These are phyloP conservation scores for Eutrema japonicum DNA, from an alignment of 345 rosid species.

Conservation along the genomic window DNA sequence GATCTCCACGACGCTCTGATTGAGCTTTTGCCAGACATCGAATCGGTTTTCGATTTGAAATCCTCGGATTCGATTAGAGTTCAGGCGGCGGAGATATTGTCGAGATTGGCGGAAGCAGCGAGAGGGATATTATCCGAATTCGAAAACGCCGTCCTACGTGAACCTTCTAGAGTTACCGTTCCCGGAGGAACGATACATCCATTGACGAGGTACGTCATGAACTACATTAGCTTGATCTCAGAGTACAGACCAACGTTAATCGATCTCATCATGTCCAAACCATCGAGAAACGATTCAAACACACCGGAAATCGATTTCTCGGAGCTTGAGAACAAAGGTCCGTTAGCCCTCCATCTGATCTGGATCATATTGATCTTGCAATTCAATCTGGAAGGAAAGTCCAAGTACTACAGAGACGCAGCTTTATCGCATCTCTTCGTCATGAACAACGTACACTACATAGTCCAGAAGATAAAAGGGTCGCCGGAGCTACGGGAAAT, in stretches of 20 bases:
- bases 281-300: slow-evolving; percentile 75
- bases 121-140: slow-evolving; percentile 91
- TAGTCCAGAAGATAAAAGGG: slow-evolving; percentile 82
- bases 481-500: slow-evolving; percentile 81
- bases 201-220: slow-evolving; percentile 96
- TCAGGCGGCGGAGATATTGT: slow-evolving; percentile 91
- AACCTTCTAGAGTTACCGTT: slow-evolving; percentile 78
- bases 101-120: slow-evolving; percentile 89
- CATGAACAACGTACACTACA: slow-evolving; percentile 95
- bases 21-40: slow-evolving; percentile 81
- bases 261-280: slow-evolving; percentile 87
- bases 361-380: slow-evolving; percentile 88
- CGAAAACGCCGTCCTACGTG: slow-evolving; percentile 81
- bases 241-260: slow-evolving; percentile 86
- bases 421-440: slow-evolving; percentile 78
- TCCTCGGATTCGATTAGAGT: slow-evolving; percentile 74
- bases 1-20: slow-evolving; percentile 85
- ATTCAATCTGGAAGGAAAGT: slow-evolving; percentile 84
- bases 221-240: slow-evolving; percentile 89
- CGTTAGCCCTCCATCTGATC: slow-evolving; percentile 82
- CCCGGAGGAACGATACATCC: slow-evolving; percentile 98
- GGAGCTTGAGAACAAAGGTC: slow-evolving; percentile 72
- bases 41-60: slow-evolving; percentile 75
- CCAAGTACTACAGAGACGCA: slow-evolving; percentile 76
- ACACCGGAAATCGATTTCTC: slow-evolving; percentile 82